These are phyloP conservation scores for Chamaecyparis obtusa DNA, from an alignment of 75 land plant genomes.

Conservation along the genomic window DNA sequence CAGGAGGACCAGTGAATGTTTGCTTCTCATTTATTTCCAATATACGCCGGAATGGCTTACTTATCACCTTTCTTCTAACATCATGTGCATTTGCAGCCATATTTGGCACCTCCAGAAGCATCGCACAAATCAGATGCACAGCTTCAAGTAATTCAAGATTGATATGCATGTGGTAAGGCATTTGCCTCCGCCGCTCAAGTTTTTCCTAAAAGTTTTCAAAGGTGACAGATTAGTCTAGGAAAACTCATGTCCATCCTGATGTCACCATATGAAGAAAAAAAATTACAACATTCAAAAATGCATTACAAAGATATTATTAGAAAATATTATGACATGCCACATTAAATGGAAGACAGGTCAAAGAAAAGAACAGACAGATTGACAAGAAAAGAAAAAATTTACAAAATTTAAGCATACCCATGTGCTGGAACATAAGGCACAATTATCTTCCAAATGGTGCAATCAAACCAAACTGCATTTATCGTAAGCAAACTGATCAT, in stretches of 20 bases:
- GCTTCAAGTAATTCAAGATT: slow-evolving; percentile 91
- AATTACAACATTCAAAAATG: not conserved
- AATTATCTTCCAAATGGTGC: not conserved
- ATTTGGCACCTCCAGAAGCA: slow-evolving; percentile 90
- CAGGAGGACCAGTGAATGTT: too few relatives aligned
- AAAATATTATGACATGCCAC: not conserved
- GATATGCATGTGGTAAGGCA: slow-evolving; percentile 98
- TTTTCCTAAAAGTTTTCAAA: slow-evolving; percentile 57
- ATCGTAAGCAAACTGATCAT: not conserved
- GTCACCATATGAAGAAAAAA: too few relatives aligned
- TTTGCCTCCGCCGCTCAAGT: slow-evolving; percentile 67
- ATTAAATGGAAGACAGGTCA: not conserved
- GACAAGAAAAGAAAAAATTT: not conserved
- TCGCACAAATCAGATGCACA: slow-evolving; percentile 81
- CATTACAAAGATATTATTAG: not conserved
- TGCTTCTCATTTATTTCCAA: too few relatives aligned
- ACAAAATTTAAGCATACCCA: not conserved
- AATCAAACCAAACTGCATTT: not conserved
- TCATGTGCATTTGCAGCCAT: slow-evolving; percentile 65
- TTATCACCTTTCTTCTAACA: too few relatives aligned
- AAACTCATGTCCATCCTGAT: too few relatives aligned
- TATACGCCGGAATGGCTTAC: too few relatives aligned
- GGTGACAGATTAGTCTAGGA: not conserved
- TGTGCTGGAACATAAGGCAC: not conserved
- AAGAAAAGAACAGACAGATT: not conserved